phyloP scores from a whole-genome alignment of 2,329 filamentous ascomycete species.

The Xylariaceae sp. region DNA sequence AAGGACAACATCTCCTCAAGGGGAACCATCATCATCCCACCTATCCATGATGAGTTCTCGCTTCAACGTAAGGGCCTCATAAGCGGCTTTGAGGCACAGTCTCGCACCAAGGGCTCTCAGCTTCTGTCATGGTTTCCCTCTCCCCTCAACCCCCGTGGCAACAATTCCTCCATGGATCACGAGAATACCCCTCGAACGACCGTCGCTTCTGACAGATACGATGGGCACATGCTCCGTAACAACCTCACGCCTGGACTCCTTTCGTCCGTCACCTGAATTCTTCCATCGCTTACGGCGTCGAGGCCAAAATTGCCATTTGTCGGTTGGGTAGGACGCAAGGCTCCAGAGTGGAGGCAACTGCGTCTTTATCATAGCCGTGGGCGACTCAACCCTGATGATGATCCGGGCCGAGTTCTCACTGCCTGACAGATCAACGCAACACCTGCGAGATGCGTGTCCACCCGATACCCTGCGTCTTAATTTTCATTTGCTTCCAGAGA shows the following conservation, averaged over 20 bases:
- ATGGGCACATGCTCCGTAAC: background rate
- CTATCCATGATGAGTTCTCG: background rate
- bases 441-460: background rate
- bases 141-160: background rate
- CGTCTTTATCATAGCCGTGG: background rate
- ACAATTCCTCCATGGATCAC: background rate
- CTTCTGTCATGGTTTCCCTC: background rate
- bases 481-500: background rate
- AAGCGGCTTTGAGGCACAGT: background rate
- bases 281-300: constrained; percentile 4
- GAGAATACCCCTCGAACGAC: background rate
- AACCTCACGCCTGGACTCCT: background rate
- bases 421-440: background rate
- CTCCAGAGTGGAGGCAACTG: background rate
- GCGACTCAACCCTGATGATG: background rate
- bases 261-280: background rate
- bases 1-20: background rate
- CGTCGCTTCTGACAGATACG: background rate
- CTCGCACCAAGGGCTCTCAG: background rate
- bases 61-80: background rate
- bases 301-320: background rate
- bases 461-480: background rate
- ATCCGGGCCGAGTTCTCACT: constrained; percentile 1
- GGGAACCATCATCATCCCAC: background rate
- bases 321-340: background rate